These are phyloP conservation scores for Marasmius sp. DNA, from an alignment of 1,284 basidiomycete genomes.

Conservation along the genomic window DNA sequence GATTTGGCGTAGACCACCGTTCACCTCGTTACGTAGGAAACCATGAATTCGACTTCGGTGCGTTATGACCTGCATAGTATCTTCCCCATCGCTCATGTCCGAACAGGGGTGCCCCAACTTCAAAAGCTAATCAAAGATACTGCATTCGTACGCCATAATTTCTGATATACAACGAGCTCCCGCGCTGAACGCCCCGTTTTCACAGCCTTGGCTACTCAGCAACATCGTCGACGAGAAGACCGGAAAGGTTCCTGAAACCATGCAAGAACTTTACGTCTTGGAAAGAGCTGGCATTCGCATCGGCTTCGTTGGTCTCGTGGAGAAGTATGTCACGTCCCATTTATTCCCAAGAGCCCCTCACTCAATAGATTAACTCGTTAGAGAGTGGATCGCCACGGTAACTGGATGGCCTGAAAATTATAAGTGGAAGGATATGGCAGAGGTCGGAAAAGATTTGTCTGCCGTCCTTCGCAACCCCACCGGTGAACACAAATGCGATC, in stretches of 20 bases:
- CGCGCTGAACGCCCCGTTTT: slow-evolving; percentile 11
- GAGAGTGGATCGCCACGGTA: slow-evolving; percentile 72
- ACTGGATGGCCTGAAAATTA: slow-evolving; percentile 65
- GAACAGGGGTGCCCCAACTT: slow-evolving; percentile 22
- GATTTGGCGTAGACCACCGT: background rate
- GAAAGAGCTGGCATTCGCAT: slow-evolving; percentile 58
- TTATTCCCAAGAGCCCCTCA: background rate
- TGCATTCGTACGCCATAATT: slow-evolving; percentile 46
- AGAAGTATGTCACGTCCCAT: slow-evolving; percentile 43
- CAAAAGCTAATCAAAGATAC: slow-evolving; percentile 35
- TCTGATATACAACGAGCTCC: slow-evolving; percentile 13
- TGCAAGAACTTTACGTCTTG: slow-evolving; percentile 48
- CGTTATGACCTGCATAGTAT: background rate
- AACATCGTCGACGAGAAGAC: slow-evolving; percentile 54
- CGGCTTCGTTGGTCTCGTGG: slow-evolving; percentile 66
- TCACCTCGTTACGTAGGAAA: slow-evolving; percentile 40
- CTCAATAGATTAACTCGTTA: slow-evolving; percentile 1
- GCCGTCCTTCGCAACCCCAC: slow-evolving; percentile 56
- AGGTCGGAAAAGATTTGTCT: slow-evolving; percentile 52
- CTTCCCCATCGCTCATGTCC: background rate
- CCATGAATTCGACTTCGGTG: slow-evolving; percentile 63
- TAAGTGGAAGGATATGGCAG: slow-evolving; percentile 51
- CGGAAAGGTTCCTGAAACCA: slow-evolving; percentile 42
- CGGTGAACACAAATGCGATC: slow-evolving; percentile 56
- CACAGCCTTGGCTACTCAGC: slow-evolving; percentile 53